Evolutionary conservation across 768 basidiomycete genomes (phyloP).

Genomic region (Amylocystis lapponica): DNA sequence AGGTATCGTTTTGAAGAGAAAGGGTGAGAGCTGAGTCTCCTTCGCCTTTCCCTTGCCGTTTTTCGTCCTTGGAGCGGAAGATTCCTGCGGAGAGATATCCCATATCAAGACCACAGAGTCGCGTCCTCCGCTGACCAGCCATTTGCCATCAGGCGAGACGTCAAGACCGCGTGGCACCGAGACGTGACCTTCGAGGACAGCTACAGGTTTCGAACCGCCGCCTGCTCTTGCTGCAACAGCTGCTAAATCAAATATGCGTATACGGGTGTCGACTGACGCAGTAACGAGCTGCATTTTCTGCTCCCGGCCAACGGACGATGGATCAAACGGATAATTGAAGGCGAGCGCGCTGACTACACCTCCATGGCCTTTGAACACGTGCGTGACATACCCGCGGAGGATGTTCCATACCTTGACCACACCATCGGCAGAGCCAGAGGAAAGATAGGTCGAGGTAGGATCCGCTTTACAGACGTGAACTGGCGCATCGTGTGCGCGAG

Average conservation of each 20-base stretch:
- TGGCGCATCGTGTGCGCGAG: slow-evolving; percentile 89
- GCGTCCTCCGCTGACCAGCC: slow-evolving; percentile 86
- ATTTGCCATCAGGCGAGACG: slow-evolving; percentile 78
- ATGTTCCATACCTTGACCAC: slow-evolving; percentile 97
- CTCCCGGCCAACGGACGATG: slow-evolving; percentile 37
- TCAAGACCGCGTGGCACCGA: slow-evolving; percentile 91
- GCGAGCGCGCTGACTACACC: slow-evolving; percentile 91
- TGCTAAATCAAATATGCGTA: slow-evolving; percentile 88
- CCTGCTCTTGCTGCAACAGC: slow-evolving; percentile 53
- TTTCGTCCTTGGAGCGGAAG: slow-evolving; percentile 18
- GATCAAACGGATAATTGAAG: slow-evolving; percentile 74
- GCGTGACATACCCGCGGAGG: slow-evolving; percentile 80
- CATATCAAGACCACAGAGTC: slow-evolving; percentile 92
- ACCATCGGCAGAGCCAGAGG: slow-evolving; percentile 95
- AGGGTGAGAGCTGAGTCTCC: slow-evolving; percentile 43
- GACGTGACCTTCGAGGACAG: slow-evolving; percentile 91
- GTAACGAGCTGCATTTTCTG: slow-evolving; percentile 78
- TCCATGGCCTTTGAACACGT: slow-evolving; percentile 93
- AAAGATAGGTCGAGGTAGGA: slow-evolving; percentile 84
- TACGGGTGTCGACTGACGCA: slow-evolving; percentile 85
- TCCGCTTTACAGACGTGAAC: slow-evolving; percentile 85
- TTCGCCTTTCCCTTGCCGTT: slow-evolving; percentile 43
- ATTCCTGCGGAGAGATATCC: slow-evolving; percentile 55
- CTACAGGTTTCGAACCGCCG: slow-evolving; percentile 57
- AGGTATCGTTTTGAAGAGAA: slow-evolving; percentile 73